phyloP scores from a whole-genome alignment of 2,329 filamentous ascomycete genomes.

The Ceratocystis papillata region DNA sequence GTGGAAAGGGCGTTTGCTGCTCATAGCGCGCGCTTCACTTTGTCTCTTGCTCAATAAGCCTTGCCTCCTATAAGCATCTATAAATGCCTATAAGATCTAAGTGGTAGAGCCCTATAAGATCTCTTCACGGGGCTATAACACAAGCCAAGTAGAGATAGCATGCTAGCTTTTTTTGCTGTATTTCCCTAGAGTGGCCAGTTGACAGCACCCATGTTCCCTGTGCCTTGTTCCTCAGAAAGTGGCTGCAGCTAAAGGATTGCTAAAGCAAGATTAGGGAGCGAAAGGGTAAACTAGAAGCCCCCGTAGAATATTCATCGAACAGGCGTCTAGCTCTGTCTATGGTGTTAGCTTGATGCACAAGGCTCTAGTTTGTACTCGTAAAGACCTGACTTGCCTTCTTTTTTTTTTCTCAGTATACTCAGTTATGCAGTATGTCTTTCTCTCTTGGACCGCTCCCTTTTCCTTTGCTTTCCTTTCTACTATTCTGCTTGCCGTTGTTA shows the following conservation, averaged over 20 bases:
- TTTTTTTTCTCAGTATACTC: no score
- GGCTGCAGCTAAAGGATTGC: background rate
- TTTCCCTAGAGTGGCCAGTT: background rate
- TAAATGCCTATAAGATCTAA: slow-evolving; percentile 10
- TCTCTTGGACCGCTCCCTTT: background rate
- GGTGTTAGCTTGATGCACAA: no score
- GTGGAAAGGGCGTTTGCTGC: background rate
- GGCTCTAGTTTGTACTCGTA: no score
- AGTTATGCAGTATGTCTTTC: background rate
- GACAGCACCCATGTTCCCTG: background rate
- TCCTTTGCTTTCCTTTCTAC: background rate
- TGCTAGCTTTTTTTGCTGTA: background rate
- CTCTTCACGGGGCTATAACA: background rate
- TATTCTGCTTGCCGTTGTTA: background rate
- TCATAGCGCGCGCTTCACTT: background rate
- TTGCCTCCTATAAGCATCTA: background rate
- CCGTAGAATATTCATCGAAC: no score
- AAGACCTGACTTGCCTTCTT: no score
- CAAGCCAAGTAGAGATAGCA: background rate
- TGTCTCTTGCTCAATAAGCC: background rate
- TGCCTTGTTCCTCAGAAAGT: background rate
- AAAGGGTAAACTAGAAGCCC: background rate
- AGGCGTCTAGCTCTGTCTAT: no score
- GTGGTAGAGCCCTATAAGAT: slow-evolving; percentile 10
- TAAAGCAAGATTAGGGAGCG: background rate